These are phyloP conservation scores for Parietaria judaica DNA, from an alignment of 306 rosid genomes.

Conservation along the genomic window DNA sequence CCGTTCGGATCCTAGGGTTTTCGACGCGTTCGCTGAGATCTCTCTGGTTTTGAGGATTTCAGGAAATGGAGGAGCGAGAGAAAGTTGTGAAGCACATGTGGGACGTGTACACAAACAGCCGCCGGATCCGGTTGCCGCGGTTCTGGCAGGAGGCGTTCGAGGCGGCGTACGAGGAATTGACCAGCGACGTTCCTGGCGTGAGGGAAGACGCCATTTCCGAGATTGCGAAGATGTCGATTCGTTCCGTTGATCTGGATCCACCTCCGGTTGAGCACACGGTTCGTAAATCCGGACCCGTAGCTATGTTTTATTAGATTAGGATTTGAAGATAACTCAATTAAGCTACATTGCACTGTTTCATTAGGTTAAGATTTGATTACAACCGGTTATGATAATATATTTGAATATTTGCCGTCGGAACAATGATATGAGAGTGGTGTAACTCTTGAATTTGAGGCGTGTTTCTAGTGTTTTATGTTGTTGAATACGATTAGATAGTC, in stretches of 20 bases:
- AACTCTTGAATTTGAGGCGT: no score
- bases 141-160: slow-evolving; percentile 96
- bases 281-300: slow-evolving; percentile 15
- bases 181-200: slow-evolving; percentile 65
- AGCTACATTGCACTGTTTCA: no score
- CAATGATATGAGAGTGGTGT: no score
- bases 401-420: no score
- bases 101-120: slow-evolving; percentile 88
- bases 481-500: no score
- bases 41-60: not conserved
- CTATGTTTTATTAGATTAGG: no score
- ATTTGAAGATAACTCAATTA: no score
- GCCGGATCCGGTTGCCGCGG: slow-evolving; percentile 80
- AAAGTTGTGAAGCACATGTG: slow-evolving; percentile 97
- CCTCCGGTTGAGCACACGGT: slow-evolving; percentile 73
- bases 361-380: no score
- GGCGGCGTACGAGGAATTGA: slow-evolving; percentile 91
- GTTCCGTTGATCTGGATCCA: slow-evolving; percentile 66
- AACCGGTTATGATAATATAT: no score
- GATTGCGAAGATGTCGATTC: slow-evolving; percentile 94
- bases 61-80: slow-evolving; percentile 99
- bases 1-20: not conserved
- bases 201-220: slow-evolving; percentile 72
- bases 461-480: no score
- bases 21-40: not conserved